Conservation (phyloP, 257 asterid genomes). For the Lithospermum erythrorhizon region DNA sequence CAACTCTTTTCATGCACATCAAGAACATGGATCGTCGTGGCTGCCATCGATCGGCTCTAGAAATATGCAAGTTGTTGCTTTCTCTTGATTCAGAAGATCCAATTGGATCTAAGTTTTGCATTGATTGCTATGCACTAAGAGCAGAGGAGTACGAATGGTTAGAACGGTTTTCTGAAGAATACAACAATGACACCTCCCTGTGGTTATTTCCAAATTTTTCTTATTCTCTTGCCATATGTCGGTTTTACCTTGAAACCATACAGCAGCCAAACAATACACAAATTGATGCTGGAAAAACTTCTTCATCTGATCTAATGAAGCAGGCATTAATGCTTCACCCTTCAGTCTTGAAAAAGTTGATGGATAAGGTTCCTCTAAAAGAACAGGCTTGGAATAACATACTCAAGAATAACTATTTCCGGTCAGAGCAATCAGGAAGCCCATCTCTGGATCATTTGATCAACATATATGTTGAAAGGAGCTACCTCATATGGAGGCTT, state of each 20-base stretch:
- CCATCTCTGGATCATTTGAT: slow-evolving; percentile 76
- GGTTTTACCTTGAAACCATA: slow-evolving; percentile 51
- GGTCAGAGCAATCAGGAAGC: slow-evolving; percentile 51
- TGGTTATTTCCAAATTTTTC: slow-evolving; percentile 91
- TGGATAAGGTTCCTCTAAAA: slow-evolving; percentile 73
- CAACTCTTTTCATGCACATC: slow-evolving; percentile 71
- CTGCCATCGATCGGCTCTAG: slow-evolving; percentile 90
- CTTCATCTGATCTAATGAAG: slow-evolving; percentile 70
- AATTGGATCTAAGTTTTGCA: slow-evolving; percentile 65
- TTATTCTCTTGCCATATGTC: slow-evolving; percentile 69
- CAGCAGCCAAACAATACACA: slow-evolving; percentile 18
- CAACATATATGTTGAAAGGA: slow-evolving; percentile 66
- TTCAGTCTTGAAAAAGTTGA: slow-evolving; percentile 57
- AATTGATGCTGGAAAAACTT: slow-evolving; percentile 30
- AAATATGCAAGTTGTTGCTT: slow-evolving; percentile 78
- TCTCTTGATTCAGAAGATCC: slow-evolving; percentile 89
- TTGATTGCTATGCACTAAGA: slow-evolving; percentile 78
- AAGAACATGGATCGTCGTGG: slow-evolving; percentile 94
- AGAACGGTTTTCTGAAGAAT: slow-evolving; percentile 67
- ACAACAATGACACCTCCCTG: slow-evolving; percentile 57
- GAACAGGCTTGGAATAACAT: slow-evolving; percentile 53
- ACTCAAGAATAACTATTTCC: slow-evolving; percentile 41
- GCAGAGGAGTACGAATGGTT: slow-evolving; percentile 82
- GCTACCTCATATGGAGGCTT: slow-evolving; percentile 85
- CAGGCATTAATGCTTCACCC: slow-evolving; percentile 96